phyloP scores from a whole-genome alignment of 345 rosid species.

The Eucalyptus marginata region DNA sequence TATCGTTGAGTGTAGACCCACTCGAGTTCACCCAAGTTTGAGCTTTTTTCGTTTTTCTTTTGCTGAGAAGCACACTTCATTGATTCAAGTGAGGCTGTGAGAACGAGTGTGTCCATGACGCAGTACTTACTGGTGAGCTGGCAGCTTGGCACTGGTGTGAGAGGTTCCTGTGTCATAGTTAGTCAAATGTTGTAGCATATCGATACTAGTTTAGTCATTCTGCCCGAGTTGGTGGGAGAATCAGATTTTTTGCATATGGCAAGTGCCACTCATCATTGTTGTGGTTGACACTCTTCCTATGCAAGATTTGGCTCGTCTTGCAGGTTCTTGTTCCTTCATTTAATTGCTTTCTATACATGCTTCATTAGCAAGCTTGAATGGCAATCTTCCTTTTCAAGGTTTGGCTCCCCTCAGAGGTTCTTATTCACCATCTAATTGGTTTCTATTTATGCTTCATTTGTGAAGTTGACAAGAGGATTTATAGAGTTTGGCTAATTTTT shows the following conservation, averaged over 20 bases:
- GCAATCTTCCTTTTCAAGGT: not conserved
- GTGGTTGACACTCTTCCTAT: not conserved
- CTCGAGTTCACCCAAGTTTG: not conserved
- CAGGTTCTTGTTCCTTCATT: not conserved
- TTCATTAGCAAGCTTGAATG: not conserved
- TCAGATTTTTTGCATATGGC: not conserved
- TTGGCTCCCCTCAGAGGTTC: not conserved
- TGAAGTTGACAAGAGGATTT: not conserved
- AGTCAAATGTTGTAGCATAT: not conserved
- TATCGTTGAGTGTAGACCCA: not conserved
- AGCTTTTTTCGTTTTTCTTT: not conserved
- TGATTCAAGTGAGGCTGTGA: not conserved
- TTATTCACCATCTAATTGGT: not conserved
- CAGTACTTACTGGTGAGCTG: not conserved
- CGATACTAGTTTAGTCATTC: not conserved
- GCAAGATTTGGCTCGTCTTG: not conserved
- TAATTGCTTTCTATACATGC: not conserved
- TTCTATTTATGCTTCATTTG: not conserved
- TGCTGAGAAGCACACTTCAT: not conserved
- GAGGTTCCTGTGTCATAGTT: not conserved
- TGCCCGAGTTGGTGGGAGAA: not conserved
- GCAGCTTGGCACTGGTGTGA: not conserved
- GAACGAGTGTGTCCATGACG: not conserved
- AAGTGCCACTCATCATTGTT: not conserved
- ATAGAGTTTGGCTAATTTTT: not conserved